Evolutionary conservation across 2,329 filamentous ascomycete species (phyloP).

Genomic region (Monilinia polystroma): DNA sequence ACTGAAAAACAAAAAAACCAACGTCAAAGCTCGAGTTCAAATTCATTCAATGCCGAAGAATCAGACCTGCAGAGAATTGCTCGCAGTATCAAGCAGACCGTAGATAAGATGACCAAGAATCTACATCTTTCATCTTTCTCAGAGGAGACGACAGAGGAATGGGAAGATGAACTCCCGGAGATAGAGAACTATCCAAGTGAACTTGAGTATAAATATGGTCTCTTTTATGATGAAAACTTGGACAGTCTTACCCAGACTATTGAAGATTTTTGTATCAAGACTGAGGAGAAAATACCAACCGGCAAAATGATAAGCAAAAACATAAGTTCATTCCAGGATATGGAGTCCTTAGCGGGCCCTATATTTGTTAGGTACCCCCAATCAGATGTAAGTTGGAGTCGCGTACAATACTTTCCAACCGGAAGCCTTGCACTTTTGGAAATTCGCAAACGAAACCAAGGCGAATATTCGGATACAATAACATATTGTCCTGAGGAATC

Average conservation of each 20-base stretch:
- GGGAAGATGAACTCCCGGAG: not conserved
- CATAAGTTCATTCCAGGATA: conserved; percentile 8
- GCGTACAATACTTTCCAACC: conserved; percentile 24
- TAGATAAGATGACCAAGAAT: conserved; percentile 33
- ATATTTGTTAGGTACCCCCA: conserved; percentile 28
- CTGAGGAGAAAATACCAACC: not conserved
- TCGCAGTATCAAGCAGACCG: conserved; percentile 28
- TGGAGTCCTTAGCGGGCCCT: conserved; percentile 7
- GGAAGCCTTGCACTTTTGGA: conserved; percentile 29
- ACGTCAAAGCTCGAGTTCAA: conserved; percentile 3
- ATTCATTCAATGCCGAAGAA: not conserved
- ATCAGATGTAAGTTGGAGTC: conserved; percentile 19
- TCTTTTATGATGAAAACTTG: not conserved
- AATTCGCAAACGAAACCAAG: conserved; percentile 27
- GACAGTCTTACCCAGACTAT: not conserved
- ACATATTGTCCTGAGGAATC: conserved; percentile 21
- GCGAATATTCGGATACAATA: conserved; percentile 27
- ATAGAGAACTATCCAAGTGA: not conserved
- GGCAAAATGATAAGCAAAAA: conserved; percentile 8
- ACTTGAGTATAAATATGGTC: not conserved
- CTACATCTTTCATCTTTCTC: conserved; percentile 19
- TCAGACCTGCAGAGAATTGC: conserved; percentile 20
- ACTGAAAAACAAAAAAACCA: conserved; percentile 21
- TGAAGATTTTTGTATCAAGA: not conserved
- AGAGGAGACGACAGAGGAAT: conserved; percentile 15